These are phyloP conservation scores for Trichoderma atrobrunneum DNA, from an alignment of 2,329 filamentous ascomycete genomes.

Conservation along the genomic window DNA sequence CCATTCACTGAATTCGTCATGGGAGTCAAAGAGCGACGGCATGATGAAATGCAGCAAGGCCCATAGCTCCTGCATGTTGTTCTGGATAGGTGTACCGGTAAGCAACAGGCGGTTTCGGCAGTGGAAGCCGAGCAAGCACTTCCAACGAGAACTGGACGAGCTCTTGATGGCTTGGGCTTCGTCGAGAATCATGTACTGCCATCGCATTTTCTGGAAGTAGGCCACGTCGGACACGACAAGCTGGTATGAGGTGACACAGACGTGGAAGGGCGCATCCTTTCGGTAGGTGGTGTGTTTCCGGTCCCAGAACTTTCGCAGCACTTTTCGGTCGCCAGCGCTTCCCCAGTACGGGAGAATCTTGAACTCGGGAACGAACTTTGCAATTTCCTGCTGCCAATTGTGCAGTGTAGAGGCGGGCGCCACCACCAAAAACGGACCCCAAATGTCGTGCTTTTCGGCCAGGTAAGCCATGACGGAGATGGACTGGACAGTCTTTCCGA, in stretches of 20 bases:
- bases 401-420: conserved; percentile 93
- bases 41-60: conserved; percentile 98
- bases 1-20: conserved; percentile 92
- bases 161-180: conserved; percentile 99
- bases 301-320: conserved; percentile 98
- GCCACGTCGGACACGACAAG: conserved; percentile 92
- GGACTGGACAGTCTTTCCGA: conserved; percentile 97
- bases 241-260: conserved; percentile 95
- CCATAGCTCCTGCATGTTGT: conserved; percentile 99
- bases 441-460: conserved; percentile 95
- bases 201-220: conserved; percentile 98
- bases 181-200: conserved; percentile 99
- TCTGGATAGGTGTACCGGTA: conserved; percentile 96
- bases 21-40: conserved; percentile 95
- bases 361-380: conserved; percentile 88
- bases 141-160: conserved; percentile 94
- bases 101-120: conserved; percentile 91
- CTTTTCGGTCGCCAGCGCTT: conserved; percentile 87
- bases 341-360: conserved; percentile 99
- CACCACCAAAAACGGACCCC: conserved; percentile 96
- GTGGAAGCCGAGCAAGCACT: conserved; percentile 88
- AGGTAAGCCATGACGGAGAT: conserved; percentile 99
- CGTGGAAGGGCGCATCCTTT: conserved; percentile 90
- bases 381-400: conserved; percentile 99
- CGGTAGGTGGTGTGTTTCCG: conserved; percentile 95